These are phyloP conservation scores for Cudoniella acicularis DNA, from an alignment of 495 filamentous ascomycete species.

Conservation along the genomic window DNA sequence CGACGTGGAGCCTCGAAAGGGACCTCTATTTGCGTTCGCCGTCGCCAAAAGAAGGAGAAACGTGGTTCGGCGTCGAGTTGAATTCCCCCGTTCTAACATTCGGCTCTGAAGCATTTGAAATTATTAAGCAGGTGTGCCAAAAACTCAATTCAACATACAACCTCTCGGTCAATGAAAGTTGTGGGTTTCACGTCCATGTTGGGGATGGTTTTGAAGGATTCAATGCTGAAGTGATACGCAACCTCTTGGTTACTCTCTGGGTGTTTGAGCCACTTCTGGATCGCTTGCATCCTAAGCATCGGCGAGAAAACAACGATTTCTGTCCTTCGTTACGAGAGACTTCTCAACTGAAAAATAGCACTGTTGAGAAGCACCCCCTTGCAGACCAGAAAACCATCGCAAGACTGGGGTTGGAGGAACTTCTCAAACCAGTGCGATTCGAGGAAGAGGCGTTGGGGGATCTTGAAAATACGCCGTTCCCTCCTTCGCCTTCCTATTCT, in stretches of 20 bases:
- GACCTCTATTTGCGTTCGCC: neutral
- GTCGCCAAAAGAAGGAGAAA: neutral
- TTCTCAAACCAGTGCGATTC: neutral
- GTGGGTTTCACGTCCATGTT: slow-evolving; percentile 26
- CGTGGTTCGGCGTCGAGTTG: neutral
- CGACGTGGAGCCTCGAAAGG: neutral
- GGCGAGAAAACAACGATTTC: neutral
- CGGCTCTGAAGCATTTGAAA: neutral
- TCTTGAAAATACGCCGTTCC: neutral
- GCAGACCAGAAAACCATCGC: too few species aligned
- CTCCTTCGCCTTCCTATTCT: neutral
- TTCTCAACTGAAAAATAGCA: neutral
- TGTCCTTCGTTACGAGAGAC: neutral
- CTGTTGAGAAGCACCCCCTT: too few species aligned
- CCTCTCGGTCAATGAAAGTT: neutral
- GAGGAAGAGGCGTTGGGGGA: neutral
- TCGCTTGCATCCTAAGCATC: slow-evolving; percentile 24
- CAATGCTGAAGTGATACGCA: slow-evolving; percentile 23
- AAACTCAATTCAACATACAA: neutral
- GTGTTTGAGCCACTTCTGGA: slow-evolving; percentile 32
- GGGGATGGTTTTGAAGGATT: slow-evolving; percentile 27
- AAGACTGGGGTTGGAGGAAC: neutral
- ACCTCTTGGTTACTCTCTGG: slow-evolving; percentile 28
- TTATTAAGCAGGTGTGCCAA: neutral
- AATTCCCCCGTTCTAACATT: neutral